A percentile compares a stretch with the other conserved stretches of the same genome.
phyloP scores from a whole-genome alignment of 2,329 filamentous ascomycete species.

The Curvularia lunata region DNA sequence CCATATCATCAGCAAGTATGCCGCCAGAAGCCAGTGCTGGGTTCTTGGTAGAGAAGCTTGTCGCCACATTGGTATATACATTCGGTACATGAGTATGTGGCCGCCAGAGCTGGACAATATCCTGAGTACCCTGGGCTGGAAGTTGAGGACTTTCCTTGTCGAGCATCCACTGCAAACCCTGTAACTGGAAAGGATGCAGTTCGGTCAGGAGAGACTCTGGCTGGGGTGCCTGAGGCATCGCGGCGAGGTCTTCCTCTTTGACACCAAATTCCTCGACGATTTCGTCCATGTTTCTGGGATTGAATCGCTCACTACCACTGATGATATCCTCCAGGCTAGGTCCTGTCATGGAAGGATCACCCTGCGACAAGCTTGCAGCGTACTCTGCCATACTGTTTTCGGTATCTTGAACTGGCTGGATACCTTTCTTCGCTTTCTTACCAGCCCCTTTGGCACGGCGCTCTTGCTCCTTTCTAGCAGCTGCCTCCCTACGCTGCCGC shows the following conservation, averaged over 20 bases:
- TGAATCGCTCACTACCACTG: conserved; percentile 69
- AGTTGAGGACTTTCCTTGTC: conserved; percentile 74
- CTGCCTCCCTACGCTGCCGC: conserved; percentile 59
- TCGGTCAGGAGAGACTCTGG: conserved; percentile 69
- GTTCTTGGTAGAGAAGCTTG: conserved; percentile 66
- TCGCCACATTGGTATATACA: conserved; percentile 72
- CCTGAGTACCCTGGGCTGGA: conserved; percentile 63
- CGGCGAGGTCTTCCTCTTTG: conserved; percentile 71
- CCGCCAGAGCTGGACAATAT: conserved; percentile 81
- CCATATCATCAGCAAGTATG: conserved; percentile 92
- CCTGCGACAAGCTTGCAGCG: conserved; percentile 33
- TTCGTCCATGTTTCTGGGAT: conserved; percentile 68
- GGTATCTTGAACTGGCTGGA: conserved; percentile 30
- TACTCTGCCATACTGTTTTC: conserved; percentile 37
- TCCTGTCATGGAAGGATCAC: conserved; percentile 43
- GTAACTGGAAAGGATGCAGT: conserved; percentile 76
- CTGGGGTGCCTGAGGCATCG: conserved; percentile 74
- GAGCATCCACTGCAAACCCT: conserved; percentile 83
- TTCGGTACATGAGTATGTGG: conserved; percentile 50
- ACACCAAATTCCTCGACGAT: conserved; percentile 73
- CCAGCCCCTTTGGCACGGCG: conserved; percentile 52
- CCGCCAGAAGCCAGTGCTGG: conserved; percentile 78
- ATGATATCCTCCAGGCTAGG: conserved; percentile 69
- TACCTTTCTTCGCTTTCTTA: conserved; percentile 38
- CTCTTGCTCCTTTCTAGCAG: conserved; percentile 62